These are phyloP conservation scores for Dioszegia crocea DNA, from an alignment of 768 basidiomycete genomes.

Conservation along the genomic window DNA sequence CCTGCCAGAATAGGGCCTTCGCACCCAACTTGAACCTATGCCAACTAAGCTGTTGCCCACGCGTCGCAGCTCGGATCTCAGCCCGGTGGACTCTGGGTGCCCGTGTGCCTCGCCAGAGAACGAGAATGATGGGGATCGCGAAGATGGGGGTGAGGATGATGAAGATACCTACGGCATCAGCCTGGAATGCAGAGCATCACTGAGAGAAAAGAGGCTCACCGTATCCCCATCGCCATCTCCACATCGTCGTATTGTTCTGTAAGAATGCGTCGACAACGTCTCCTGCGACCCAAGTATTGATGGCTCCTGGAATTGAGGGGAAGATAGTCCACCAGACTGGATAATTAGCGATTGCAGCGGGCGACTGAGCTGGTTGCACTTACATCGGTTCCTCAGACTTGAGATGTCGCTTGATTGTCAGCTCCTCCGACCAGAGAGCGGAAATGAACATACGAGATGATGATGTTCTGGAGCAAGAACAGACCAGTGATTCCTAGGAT, in stretches of 20 bases:
- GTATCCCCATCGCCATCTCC: constrained; percentile 35
- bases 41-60: neutral
- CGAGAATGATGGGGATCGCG: constrained; percentile 43
- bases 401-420: constrained; percentile 22
- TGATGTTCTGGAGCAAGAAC: constrained; percentile 41
- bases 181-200: neutral
- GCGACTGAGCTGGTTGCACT: neutral
- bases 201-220: constrained; percentile 9
- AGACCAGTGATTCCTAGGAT: constrained; percentile 43
- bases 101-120: constrained; percentile 26
- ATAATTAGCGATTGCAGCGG: neutral
- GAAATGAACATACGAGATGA: constrained; percentile 17
- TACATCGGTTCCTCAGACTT: constrained; percentile 27
- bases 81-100: constrained; percentile 1
- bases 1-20: constrained; percentile 38
- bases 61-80: constrained; percentile 19
- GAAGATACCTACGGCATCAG: constrained; percentile 31
- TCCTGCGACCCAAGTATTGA: constrained; percentile 45
- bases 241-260: constrained; percentile 9
- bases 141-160: constrained; percentile 39
- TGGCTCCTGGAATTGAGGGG: constrained; percentile 40
- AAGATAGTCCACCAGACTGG: constrained; percentile 44
- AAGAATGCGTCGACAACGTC: constrained; percentile 33
- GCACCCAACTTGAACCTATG: neutral
- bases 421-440: neutral